These are phyloP conservation scores for Hygrophoropsis aurantiaca DNA, from an alignment of 768 basidiomycete genomes.

Conservation along the genomic window DNA sequence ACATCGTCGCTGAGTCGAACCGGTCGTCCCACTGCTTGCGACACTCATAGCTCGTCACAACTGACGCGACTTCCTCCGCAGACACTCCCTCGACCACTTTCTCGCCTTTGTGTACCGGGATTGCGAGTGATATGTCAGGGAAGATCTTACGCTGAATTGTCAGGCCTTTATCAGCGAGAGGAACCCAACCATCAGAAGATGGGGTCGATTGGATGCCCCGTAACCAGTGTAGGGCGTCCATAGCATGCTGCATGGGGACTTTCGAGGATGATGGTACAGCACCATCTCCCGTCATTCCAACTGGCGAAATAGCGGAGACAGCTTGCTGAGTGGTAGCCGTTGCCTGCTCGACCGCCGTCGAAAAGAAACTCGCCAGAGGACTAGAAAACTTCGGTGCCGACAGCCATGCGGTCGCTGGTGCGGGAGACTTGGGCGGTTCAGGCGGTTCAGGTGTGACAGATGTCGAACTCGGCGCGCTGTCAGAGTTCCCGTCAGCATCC, in stretches of 20 bases:
- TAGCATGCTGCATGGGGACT: constrained; percentile 74
- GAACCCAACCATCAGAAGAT: constrained; percentile 65
- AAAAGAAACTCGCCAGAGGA: constrained; percentile 69
- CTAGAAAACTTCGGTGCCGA: constrained; percentile 68
- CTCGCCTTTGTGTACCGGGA: constrained; percentile 85
- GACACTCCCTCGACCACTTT: constrained; percentile 93
- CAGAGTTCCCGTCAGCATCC: constrained; percentile 51
- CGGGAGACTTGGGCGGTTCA: constrained; percentile 10
- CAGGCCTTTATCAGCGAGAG: constrained; percentile 74
- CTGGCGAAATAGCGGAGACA: constrained; percentile 75
- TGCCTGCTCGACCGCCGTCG: constrained; percentile 73
- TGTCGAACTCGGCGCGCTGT: constrained; percentile 15
- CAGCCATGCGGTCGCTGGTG: constrained; percentile 37
- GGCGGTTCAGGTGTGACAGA: constrained; percentile 19
- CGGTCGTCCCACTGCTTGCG: constrained; percentile 87
- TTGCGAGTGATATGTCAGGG: constrained; percentile 72
- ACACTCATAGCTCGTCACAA: constrained; percentile 68
- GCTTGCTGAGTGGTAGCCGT: constrained; percentile 72
- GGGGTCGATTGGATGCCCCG: constrained; percentile 65
- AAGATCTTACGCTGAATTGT: constrained; percentile 74
- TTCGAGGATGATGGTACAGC: constrained; percentile 54
- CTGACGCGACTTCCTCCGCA: constrained; percentile 83
- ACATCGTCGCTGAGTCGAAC: constrained; percentile 63
- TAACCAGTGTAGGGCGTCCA: constrained; percentile 80
- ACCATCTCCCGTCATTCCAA: constrained; percentile 37